phyloP scores from a whole-genome alignment of 2,329 filamentous ascomycete genomes.

The Fusarium decemcellulare region DNA sequence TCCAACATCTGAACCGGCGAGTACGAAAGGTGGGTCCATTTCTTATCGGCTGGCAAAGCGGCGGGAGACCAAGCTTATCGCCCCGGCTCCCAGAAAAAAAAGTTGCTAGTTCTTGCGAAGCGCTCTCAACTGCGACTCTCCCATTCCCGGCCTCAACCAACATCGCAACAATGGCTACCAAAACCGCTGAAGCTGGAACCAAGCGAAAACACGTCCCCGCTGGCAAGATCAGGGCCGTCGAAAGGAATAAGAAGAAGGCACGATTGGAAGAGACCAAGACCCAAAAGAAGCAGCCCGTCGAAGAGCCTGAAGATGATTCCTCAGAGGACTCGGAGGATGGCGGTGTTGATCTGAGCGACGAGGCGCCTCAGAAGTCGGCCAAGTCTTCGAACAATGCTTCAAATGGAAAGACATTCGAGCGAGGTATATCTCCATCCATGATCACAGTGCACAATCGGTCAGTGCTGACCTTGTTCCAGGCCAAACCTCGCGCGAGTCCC shows the following conservation, averaged over 20 bases:
- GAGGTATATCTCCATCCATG: constrained; percentile 51
- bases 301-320: constrained; percentile 59
- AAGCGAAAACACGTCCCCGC: constrained; percentile 70
- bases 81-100: constrained; percentile 39
- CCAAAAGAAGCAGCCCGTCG: constrained; percentile 52
- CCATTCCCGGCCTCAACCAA: constrained; percentile 32
- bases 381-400: constrained; percentile 50
- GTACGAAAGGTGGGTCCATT: constrained; percentile 6
- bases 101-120: constrained; percentile 31
- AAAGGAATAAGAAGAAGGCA: constrained; percentile 64
- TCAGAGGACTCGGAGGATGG: constrained; percentile 70
- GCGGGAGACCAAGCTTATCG: constrained; percentile 36
- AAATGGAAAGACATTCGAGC: constrained; percentile 59
- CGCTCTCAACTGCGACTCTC: constrained; percentile 37
- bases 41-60: constrained; percentile 37
- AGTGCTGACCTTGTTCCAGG: constrained; percentile 54
- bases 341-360: constrained; percentile 62
- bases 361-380: constrained; percentile 53
- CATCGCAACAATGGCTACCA: constrained; percentile 62
- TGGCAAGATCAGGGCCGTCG: constrained; percentile 58
- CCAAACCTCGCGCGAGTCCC: constrained; percentile 84
- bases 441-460: background rate
- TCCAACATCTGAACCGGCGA: background rate
- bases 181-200: constrained; percentile 60
- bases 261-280: constrained; percentile 56